A percentile compares a stretch with the other conserved stretches of the same genome.
These are phyloP conservation scores for Microdochium trichocladiopsis DNA, from an alignment of 2,329 filamentous ascomycete genomes.

Conservation along the genomic window DNA sequence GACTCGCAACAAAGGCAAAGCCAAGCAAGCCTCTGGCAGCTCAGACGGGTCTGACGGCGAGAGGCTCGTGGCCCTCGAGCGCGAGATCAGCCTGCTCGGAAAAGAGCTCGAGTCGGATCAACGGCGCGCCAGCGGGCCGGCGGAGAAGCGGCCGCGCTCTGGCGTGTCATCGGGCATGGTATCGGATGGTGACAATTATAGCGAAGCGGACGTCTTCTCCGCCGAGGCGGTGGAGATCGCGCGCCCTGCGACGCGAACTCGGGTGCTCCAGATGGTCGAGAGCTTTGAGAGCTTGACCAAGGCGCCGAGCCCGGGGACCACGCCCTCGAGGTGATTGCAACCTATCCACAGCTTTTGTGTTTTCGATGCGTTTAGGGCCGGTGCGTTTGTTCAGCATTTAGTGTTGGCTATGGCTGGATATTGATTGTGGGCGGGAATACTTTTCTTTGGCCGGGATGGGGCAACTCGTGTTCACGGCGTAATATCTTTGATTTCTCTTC, in stretches of 20 bases:
- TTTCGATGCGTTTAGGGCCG: too few relatives aligned
- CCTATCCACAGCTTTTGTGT: neutral
- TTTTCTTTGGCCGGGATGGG: too few relatives aligned
- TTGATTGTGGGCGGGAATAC: too few relatives aligned
- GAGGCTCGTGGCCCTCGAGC: neutral
- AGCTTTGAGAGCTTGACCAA: slow-evolving; percentile 40
- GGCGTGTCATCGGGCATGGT: slow-evolving; percentile 20
- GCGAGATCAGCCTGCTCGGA: neutral
- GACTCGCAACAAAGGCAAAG: slow-evolving; percentile 5
- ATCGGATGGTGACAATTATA: slow-evolving; percentile 25
- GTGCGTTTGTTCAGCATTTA: too few relatives aligned
- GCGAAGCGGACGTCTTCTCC: slow-evolving; percentile 18
- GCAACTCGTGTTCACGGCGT: too few relatives aligned
- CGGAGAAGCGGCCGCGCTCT: slow-evolving; percentile 10
- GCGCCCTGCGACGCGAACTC: slow-evolving; percentile 28
- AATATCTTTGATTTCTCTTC: too few relatives aligned
- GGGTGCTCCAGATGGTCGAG: slow-evolving; percentile 50
- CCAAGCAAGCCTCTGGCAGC: slow-evolving; percentile 2
- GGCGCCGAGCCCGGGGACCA: slow-evolving; percentile 4
- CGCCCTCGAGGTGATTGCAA: slow-evolving; percentile 8
- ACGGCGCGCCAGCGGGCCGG: neutral
- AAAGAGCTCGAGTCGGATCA: neutral
- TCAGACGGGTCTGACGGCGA: neutral
- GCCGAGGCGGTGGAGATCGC: slow-evolving; percentile 37
- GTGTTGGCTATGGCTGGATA: too few relatives aligned